These are phyloP conservation scores for Fraxinus latifolia DNA, from an alignment of 305 asterid genomes.

Conservation along the genomic window DNA sequence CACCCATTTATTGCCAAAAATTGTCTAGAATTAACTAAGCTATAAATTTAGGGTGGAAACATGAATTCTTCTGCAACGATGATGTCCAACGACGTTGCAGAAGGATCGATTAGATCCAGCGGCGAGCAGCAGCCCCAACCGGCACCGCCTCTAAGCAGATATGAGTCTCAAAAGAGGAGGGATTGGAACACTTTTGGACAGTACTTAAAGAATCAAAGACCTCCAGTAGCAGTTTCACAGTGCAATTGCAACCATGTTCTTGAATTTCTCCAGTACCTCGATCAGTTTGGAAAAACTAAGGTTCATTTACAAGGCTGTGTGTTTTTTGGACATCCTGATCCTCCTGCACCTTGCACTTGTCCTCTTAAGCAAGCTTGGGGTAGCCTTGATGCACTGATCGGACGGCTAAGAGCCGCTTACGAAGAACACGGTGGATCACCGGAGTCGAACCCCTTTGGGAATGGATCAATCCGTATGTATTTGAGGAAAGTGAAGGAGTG, in stretches of 20 bases:
- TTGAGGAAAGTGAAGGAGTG: slow-evolving; percentile 78
- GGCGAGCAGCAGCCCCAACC: slow-evolving; percentile 24
- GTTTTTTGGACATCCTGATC: slow-evolving; percentile 86
- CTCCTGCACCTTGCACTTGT: slow-evolving; percentile 85
- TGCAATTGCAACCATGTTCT: slow-evolving; percentile 79
- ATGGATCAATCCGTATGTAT: slow-evolving; percentile 65
- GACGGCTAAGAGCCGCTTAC: slow-evolving; percentile 80
- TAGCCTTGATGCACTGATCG: slow-evolving; percentile 80
- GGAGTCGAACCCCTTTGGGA: slow-evolving; percentile 70
- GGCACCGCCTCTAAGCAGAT: slow-evolving; percentile 56
- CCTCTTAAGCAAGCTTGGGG: slow-evolving; percentile 94
- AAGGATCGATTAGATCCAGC: slow-evolving; percentile 42
- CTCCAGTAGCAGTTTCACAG: slow-evolving; percentile 57
- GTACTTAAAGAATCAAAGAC: slow-evolving; percentile 67
- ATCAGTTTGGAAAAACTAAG: slow-evolving; percentile 82
- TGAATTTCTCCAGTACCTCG: slow-evolving; percentile 67
- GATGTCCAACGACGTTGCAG: slow-evolving; percentile 31
- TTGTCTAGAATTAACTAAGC: not conserved
- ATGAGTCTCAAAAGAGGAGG: slow-evolving; percentile 75
- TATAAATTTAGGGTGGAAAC: slow-evolving; percentile 16
- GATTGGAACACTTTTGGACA: slow-evolving; percentile 94
- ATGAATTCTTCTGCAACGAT: slow-evolving; percentile 36
- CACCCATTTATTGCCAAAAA: slow-evolving; percentile 18
- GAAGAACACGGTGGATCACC: slow-evolving; percentile 82
- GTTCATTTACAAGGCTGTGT: slow-evolving; percentile 73